Evolutionary conservation across 139 green algal species (phyloP).

Genomic region (Micromonas pusilla): DNA sequence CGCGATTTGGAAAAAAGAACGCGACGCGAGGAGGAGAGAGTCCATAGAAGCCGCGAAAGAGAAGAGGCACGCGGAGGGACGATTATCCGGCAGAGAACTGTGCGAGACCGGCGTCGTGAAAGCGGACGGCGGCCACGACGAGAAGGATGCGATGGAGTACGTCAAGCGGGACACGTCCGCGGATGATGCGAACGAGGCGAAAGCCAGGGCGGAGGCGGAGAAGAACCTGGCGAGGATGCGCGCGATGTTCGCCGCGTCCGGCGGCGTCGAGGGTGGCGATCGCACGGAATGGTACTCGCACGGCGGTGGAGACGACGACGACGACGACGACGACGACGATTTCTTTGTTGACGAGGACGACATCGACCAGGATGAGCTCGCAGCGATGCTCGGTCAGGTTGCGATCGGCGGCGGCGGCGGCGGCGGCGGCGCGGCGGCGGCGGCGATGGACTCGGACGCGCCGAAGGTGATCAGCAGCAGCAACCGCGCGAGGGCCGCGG

Average conservation of each 20-base stretch:
- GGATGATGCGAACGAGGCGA: not conserved
- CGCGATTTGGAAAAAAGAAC: constrained; percentile 47
- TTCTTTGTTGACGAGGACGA: not conserved
- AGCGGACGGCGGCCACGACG: not conserved
- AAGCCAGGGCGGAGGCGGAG: constrained; percentile 1
- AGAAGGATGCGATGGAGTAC: constrained; percentile 1
- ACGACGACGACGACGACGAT: not conserved
- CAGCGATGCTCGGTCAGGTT: not conserved
- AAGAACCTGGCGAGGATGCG: constrained; percentile 1
- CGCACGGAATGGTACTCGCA: not conserved
- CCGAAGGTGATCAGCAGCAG: not conserved
- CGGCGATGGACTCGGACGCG: not conserved
- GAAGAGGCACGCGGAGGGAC: constrained; percentile 62
- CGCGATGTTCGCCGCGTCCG: not conserved
- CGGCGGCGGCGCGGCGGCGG: too few species aligned
- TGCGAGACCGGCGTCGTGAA: not conserved
- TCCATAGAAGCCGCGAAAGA: constrained; percentile 40
- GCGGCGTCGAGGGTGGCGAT: not conserved
- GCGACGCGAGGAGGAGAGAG: constrained; percentile 31
- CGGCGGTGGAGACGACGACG: not conserved
- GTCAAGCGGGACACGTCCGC: not conserved
- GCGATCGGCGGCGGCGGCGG: not conserved
- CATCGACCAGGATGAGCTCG: not conserved
- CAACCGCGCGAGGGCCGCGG: not conserved
- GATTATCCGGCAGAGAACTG: constrained; percentile 48